phyloP scores from a whole-genome alignment of 306 rosid genomes.

The Vigna unguiculata region DNA sequence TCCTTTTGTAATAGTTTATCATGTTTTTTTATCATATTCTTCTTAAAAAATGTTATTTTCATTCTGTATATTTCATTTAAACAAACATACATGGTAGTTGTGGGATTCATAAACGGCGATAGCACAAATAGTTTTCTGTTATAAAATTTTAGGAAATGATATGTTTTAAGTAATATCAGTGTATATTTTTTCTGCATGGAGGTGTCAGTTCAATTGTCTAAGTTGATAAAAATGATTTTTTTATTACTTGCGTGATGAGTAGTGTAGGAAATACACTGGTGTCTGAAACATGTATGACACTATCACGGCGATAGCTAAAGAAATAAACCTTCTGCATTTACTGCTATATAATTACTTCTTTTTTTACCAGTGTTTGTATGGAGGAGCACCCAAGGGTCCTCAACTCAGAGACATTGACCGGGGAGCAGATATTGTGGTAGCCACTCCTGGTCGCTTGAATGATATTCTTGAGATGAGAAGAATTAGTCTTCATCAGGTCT shows the following conservation, averaged over 20 bases:
- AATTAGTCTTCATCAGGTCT: constrained; percentile 87
- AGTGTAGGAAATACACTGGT: neutral
- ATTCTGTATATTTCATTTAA: neutral
- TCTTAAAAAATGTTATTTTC: neutral
- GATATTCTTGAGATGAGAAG: constrained; percentile 98
- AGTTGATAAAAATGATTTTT: neutral
- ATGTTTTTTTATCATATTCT: neutral
- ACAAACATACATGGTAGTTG: neutral
- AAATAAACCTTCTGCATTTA: neutral
- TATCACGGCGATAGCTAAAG: neutral
- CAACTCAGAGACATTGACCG: constrained; percentile 94
- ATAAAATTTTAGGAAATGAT: neutral
- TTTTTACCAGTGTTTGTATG: constrained; percentile 80
- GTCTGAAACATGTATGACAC: neutral
- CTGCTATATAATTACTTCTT: constrained; percentile 3
- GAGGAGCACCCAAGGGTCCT: constrained; percentile 99
- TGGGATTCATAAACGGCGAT: neutral
- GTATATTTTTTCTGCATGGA: neutral
- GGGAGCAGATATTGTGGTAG: constrained; percentile 96
- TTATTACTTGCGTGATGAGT: neutral
- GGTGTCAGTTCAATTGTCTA: neutral
- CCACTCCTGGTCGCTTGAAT: constrained; percentile 99
- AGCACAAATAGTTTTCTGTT: neutral
- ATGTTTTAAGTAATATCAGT: neutral
- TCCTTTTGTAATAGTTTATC: constrained; percentile 1